Percentiles rank a stretch among this genome's conserved stretches.
phyloP scores from a whole-genome alignment of 1,139 yeast genomes.

The Yamadazyma jaroonii region DNA sequence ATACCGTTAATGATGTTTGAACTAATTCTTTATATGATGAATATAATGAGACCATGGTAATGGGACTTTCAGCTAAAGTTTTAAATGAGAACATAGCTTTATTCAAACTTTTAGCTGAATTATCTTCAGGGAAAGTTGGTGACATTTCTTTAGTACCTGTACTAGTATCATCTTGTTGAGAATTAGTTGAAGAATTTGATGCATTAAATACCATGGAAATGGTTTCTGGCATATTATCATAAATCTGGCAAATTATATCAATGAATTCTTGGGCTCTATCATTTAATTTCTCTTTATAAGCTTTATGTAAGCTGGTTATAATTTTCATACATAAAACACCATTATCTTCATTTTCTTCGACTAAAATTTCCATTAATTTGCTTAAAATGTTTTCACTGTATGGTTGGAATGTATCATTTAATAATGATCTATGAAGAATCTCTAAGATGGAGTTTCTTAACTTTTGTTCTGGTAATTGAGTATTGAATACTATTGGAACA shows the following conservation, averaged over 20 bases:
- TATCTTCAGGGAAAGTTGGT: slow-evolving; percentile 36
- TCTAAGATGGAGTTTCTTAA: slow-evolving; percentile 75
- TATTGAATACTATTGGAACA: slow-evolving; percentile 70
- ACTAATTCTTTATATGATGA: slow-evolving; percentile 82
- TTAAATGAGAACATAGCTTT: slow-evolving; percentile 81
- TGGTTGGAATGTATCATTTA: slow-evolving; percentile 80
- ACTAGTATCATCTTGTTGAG: slow-evolving; percentile 23
- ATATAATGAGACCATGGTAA: slow-evolving; percentile 88
- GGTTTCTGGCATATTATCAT: slow-evolving; percentile 75
- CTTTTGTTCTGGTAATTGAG: slow-evolving; percentile 66
- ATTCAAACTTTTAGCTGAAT: slow-evolving; percentile 38
- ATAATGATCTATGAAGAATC: slow-evolving; percentile 74
- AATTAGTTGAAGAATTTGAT: slow-evolving; percentile 23
- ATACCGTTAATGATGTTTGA: slow-evolving; percentile 65
- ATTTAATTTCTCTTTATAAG: slow-evolving; percentile 66
- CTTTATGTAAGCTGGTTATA: slow-evolving; percentile 82
- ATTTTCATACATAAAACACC: slow-evolving; percentile 91
- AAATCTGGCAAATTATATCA: slow-evolving; percentile 70
- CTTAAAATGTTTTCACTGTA: slow-evolving; percentile 63
- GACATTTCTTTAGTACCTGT: slow-evolving; percentile 35
- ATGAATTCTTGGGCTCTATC: slow-evolving; percentile 81
- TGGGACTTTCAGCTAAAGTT: slow-evolving; percentile 94
- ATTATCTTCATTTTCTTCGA: slow-evolving; percentile 88
- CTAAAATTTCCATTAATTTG: slow-evolving; percentile 58
- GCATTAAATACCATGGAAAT: slow-evolving; percentile 59